A percentile compares a stretch with the other conserved stretches of the same genome.
Evolutionary conservation across 2,329 filamentous ascomycete genomes (phyloP).

Genomic region (Dryadomyces quercus-mongolicae): DNA sequence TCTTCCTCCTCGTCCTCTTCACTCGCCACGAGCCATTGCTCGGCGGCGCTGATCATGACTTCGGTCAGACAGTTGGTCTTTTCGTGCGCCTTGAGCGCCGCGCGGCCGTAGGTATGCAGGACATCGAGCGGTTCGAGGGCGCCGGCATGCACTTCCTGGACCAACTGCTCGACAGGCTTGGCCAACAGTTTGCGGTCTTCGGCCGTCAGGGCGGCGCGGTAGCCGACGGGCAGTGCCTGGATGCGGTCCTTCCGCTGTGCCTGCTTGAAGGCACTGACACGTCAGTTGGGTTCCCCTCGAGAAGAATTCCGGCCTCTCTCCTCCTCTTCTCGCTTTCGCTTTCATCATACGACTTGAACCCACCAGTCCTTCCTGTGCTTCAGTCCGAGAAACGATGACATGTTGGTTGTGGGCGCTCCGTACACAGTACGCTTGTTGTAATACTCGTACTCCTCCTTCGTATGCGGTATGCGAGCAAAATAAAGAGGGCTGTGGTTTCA

Average conservation of each 20-base stretch:
- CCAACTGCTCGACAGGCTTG: slow-evolving; percentile 65
- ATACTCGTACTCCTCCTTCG: neutral
- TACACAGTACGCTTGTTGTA: neutral
- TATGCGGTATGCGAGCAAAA: neutral
- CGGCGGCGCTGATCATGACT: slow-evolving; percentile 66
- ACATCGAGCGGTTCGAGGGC: slow-evolving; percentile 55
- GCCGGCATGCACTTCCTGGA: slow-evolving; percentile 64
- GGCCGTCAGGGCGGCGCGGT: slow-evolving; percentile 52
- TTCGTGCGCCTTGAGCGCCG: slow-evolving; percentile 66
- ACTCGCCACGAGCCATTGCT: slow-evolving; percentile 48
- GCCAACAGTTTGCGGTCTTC: slow-evolving; percentile 56
- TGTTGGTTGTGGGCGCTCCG: neutral
- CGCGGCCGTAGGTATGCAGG: slow-evolving; percentile 77
- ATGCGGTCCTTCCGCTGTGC: slow-evolving; percentile 61
- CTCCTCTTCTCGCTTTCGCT: neutral
- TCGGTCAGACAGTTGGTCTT: slow-evolving; percentile 81
- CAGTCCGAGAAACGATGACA: slow-evolving; percentile 10
- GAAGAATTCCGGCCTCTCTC: no score
- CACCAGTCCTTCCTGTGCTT: slow-evolving; percentile 11
- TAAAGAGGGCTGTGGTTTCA: no score
- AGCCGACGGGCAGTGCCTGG: slow-evolving; percentile 45
- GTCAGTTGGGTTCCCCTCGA: slow-evolving; percentile 16
- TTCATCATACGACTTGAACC: neutral
- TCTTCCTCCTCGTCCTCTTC: neutral
- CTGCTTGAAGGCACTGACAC: slow-evolving; percentile 63